Evolutionary conservation across 805 yeast genomes (phyloP).

Genomic region (Yarrowia deformans): DNA sequence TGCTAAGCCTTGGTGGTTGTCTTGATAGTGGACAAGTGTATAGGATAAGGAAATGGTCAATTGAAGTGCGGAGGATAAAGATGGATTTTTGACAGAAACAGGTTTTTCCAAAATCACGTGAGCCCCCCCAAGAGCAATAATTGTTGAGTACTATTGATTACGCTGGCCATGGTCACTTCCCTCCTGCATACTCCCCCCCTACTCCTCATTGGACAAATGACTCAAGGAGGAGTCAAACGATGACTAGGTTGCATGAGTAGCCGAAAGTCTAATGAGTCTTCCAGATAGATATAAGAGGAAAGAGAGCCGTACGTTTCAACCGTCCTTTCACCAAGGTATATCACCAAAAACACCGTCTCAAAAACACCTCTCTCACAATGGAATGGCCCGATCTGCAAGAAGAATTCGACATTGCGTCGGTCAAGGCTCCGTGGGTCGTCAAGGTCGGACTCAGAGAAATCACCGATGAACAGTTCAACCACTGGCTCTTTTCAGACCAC

Average conservation of each 20-base stretch:
- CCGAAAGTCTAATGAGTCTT: constrained; percentile 30
- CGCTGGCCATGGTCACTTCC: not conserved
- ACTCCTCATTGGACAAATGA: constrained; percentile 33
- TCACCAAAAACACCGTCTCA: too few species aligned
- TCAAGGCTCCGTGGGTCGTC: constrained; percentile 35
- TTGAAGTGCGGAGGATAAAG: too few species aligned
- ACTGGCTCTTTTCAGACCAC: constrained; percentile 35
- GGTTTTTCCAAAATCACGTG: too few species aligned
- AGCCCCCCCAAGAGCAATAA: too few species aligned
- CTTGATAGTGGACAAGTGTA: too few species aligned
- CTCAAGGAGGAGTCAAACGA: constrained; percentile 29
- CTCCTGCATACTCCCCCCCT: not conserved
- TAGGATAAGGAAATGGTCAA: too few species aligned
- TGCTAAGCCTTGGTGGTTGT: too few species aligned
- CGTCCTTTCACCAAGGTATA: too few species aligned
- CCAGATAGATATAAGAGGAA: not conserved
- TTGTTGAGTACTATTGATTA: too few species aligned
- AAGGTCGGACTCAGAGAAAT: constrained; percentile 27
- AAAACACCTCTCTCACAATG: not conserved
- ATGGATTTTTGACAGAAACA: too few species aligned
- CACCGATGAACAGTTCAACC: constrained; percentile 26
- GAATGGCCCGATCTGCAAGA: constrained; percentile 32
- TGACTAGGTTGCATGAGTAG: constrained; percentile 32
- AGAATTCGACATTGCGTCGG: constrained; percentile 23
- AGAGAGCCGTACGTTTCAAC: not conserved